Evolutionary conservation across 2,329 filamentous ascomycete genomes (phyloP).

Genomic region (Pestalotiopsis sp.): DNA sequence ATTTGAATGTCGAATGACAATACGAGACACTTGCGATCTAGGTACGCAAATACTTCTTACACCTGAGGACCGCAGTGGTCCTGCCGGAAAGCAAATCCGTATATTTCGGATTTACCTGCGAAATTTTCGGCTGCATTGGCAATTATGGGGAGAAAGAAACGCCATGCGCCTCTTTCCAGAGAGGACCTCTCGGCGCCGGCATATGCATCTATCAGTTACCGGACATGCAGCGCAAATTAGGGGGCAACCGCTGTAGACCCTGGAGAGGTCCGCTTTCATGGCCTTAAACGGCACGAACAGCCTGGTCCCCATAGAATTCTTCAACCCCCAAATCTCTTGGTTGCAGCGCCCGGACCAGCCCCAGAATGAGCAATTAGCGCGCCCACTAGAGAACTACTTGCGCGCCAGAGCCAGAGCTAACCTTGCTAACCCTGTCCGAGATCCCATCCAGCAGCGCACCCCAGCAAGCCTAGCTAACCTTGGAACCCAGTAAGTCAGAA

Average conservation of each 20-base stretch:
- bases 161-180: neutral
- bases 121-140: neutral
- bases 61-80: no score
- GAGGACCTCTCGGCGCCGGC: neutral
- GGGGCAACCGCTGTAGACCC: constrained; percentile 7
- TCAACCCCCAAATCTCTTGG: constrained; percentile 8
- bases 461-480: constrained; percentile 7
- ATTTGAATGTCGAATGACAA: neutral
- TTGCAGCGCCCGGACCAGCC: constrained; percentile 7
- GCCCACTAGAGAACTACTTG: constrained; percentile 3
- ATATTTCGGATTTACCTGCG: neutral
- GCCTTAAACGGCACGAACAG: neutral
- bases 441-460: constrained; percentile 3
- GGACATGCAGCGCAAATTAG: neutral
- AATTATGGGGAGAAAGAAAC: neutral
- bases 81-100: neutral
- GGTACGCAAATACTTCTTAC: neutral
- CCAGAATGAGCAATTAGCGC: constrained; percentile 9
- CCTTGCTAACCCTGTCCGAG: neutral
- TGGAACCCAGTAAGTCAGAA: constrained; percentile 10
- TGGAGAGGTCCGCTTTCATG: neutral
- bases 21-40: neutral
- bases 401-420: constrained; percentile 5
- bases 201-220: constrained; percentile 4
- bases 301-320: neutral